Evolutionary conservation across 2,329 filamentous ascomycete species (phyloP), one percentile per base, ranked within the genome.

Genomic region (Fusarium citri): DNA sequence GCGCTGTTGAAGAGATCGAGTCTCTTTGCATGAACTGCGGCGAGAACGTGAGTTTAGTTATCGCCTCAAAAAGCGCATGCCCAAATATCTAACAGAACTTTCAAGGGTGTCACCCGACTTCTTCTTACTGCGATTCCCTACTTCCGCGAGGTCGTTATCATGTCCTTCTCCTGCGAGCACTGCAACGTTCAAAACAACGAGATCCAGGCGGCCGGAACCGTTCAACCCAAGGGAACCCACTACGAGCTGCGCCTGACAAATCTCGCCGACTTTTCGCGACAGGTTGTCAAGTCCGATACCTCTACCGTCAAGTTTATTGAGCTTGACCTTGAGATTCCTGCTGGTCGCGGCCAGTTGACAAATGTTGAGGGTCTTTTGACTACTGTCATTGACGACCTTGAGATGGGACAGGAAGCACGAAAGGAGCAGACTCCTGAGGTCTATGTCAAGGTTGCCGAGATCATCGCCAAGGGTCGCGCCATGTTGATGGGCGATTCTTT

Each of bases 131-230:
- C 90, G 71, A 98, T 99, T 59, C 96, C 96, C 18, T 98, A 94
- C 86, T 99, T 99, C 85, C 94, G 94, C 83, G 95, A 99, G 80
- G 91, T 99, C 69, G 94, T 99, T 76, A 89, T 99, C 80, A 97
- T 98, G 91, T 98, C 95, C 68, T 99, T 99, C 81, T 88, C 89
- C 72, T 99, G 96, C 85, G 90, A 93, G 8, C 89, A 98, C 81
- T 99, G 96, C 83, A 85, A 90, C 78, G 91, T 95, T 82, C 89
- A 92, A 72, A 97, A 98, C 84, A 94, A 94, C 80, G 95, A 98
- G 76, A 92, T 99, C 74, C 95, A 98, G 79, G 90, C 94, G 11
- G 96, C 96, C 28, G 94, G 94, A 66, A 89, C 94, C 74, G 95
- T 98, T 67, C 96, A 98, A 82, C 91, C 94, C 74, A 93, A 93